Conservation (phyloP, 306 rosid genomes). For the Malus orientalis region DNA sequence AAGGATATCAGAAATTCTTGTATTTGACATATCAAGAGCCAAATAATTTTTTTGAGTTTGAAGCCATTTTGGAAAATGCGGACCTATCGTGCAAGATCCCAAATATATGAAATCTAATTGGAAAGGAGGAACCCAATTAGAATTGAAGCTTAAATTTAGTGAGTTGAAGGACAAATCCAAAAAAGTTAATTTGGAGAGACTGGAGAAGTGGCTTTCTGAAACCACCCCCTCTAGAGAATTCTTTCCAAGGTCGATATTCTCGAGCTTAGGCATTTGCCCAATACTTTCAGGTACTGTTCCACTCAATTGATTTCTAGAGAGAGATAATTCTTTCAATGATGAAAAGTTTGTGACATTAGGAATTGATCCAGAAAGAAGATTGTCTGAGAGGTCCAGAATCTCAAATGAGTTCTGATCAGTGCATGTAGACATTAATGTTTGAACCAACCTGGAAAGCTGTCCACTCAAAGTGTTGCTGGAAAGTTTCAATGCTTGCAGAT, state of each 20-base stretch:
- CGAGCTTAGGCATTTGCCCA: neutral
- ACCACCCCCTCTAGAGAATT: neutral
- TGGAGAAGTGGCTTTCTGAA: neutral
- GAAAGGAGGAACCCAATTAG: slow-evolving; percentile 3
- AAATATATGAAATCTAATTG: accelerated
- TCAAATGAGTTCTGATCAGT: neutral
- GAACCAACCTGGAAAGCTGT: neutral
- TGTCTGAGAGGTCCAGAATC: neutral
- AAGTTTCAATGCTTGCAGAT: neutral
- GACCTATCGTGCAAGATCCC: neutral
- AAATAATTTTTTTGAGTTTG: neutral
- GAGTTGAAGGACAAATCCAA: neutral
- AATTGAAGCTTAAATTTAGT: neutral
- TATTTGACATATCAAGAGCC: neutral
- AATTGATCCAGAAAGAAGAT: neutral
- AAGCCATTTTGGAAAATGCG: slow-evolving; percentile 10
- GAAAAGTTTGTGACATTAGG: neutral
- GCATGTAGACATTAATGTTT: neutral
- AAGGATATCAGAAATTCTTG: neutral
- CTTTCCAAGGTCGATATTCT: neutral
- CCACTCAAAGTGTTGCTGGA: neutral
- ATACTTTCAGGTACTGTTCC: neutral
- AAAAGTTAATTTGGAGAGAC: accelerated
- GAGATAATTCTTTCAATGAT: neutral
- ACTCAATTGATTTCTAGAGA: neutral